Evolutionary conservation across 306 rosid species (phyloP), one percentile per base, ranked within the genome.

Genomic region (Cyamopsis tetragonoloba): DNA sequence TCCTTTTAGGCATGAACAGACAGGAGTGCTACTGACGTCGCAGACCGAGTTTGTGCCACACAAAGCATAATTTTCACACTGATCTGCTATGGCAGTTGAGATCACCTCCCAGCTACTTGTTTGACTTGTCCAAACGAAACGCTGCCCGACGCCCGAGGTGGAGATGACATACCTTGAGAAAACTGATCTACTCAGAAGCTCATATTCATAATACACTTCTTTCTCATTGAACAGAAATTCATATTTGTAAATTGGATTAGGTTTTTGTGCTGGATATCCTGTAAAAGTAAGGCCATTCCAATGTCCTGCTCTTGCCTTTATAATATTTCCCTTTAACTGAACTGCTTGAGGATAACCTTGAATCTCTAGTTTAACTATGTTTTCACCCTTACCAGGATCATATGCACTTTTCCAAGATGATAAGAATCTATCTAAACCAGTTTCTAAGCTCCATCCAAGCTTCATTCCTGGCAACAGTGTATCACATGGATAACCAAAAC

Each of bases 241-340:
- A 2, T 0, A 1, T 0, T 2, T 10, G 12, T n/a, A 18, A 11
- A 19, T 1, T 3, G 14, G 38, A 44, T 28, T 13, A 6, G 24
- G 17, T 4, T 2, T 20, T 2, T 3, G 37, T 9, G 1, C 1
- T 35, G 53, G 31, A 35, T 1, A 10, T 0, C 74, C 74, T 3
- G 74, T 39, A 11, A 69, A 56, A 11, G n/a, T 0, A 7, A 69
- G 3, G 14, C 74, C 66, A 41, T 55, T 69, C 63, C 71, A 62
- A 11, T 61, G 20, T 0, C 63, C 71, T 10, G 1, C 23, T 72
- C 77, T 72, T 3, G 2, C 7, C 24, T 2, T 38, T 15, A 49
- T 12, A 0, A 0, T 0, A 0, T 24, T 4, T 8, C 46, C 71
- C 11, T 19, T 26, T 13, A 62, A 0, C 7, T 0, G 0, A 49